Conservation (phyloP, 2,329 filamentous ascomycete genomes). For the Pseudopyricularia cyperi region DNA sequence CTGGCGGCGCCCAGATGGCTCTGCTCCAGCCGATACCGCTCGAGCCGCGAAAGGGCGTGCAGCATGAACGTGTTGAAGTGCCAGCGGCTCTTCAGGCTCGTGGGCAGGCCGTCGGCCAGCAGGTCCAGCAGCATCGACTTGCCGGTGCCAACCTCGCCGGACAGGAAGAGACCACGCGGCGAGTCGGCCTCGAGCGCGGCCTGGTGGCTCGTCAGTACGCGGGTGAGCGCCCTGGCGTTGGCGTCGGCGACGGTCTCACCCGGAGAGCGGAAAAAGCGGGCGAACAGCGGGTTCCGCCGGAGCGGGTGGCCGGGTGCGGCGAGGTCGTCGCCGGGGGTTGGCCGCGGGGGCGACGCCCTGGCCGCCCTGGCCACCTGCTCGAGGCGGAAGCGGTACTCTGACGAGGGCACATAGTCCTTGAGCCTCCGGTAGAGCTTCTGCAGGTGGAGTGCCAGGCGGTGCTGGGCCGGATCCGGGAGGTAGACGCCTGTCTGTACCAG, state of each 20-base stretch:
- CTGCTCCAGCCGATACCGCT: conserved; percentile 38
- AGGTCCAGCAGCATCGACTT: conserved; percentile 80
- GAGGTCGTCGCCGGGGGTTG: conserved; percentile 21
- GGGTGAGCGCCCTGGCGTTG: conserved; percentile 51
- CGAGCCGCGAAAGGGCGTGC: conserved; percentile 59
- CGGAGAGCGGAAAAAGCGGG: conserved; percentile 36
- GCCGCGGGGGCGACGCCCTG: conserved; percentile 11
- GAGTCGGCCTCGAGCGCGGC: conserved; percentile 59
- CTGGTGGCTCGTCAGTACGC: conserved; percentile 57
- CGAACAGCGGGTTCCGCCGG: conserved; percentile 44
- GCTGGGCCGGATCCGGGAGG: conserved; percentile 57
- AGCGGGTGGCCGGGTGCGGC: conserved; percentile 41
- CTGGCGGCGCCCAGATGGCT: background rate
- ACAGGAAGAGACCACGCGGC: conserved; percentile 62
- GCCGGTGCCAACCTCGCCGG: conserved; percentile 71
- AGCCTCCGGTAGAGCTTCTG: conserved; percentile 63
- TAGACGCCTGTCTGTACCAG: conserved; percentile 55
- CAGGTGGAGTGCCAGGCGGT: conserved; percentile 61
- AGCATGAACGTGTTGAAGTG: conserved; percentile 85
- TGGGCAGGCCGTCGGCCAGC: conserved; percentile 66
- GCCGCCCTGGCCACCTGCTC: conserved; percentile 42
- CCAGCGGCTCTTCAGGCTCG: conserved; percentile 58
- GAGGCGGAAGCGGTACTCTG: conserved; percentile 55
- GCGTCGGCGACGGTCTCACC: conserved; percentile 12
- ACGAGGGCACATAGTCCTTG: conserved; percentile 64